Conservation (phyloP, 176 grass and related monocot genomes). For the Eragrostis curvula region DNA sequence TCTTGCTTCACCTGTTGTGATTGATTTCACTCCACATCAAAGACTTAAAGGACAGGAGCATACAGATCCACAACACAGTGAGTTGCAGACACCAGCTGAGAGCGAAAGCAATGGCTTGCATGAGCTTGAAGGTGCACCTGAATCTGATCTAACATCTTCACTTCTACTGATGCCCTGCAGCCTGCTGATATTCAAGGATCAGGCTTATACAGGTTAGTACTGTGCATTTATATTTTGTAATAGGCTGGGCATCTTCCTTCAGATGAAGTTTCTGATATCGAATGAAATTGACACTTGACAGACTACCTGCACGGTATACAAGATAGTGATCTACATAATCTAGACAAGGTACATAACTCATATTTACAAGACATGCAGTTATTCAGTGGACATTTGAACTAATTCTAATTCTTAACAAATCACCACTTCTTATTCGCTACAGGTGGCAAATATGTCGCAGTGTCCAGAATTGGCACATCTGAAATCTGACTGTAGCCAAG, state of each 20-base stretch:
- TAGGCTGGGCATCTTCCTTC: not conserved
- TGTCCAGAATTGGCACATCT: slow-evolving; percentile 55
- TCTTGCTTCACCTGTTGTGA: slow-evolving; percentile 75
- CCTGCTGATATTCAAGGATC: slow-evolving; percentile 80
- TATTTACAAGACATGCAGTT: not conserved
- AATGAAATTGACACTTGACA: slow-evolving; percentile 36
- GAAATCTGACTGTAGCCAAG: slow-evolving; percentile 4
- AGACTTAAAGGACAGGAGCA: slow-evolving; percentile 44
- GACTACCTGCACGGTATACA: slow-evolving; percentile 93
- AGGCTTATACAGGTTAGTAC: slow-evolving; percentile 75
- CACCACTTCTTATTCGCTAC: not conserved
- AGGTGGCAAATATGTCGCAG: slow-evolving; percentile 66
- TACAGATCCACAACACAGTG: slow-evolving; percentile 25
- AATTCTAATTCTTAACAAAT: not conserved
- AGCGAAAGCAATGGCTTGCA: slow-evolving; percentile 19
- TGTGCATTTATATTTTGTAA: not conserved
- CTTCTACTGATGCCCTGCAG: slow-evolving; percentile 73
- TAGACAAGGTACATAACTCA: slow-evolving; percentile 66
- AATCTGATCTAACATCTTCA: slow-evolving; percentile 41
- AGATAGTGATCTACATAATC: slow-evolving; percentile 66
- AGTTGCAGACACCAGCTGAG: not conserved
- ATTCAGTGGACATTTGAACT: not conserved
- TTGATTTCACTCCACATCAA: slow-evolving; percentile 78
- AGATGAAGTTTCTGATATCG: slow-evolving; percentile 17
- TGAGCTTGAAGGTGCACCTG: slow-evolving; percentile 2